A percentile compares a stretch with the other conserved stretches of the same genome.
Conservation (phyloP, 2,329 filamentous ascomycete genomes). For the Thelonectria rubi region DNA sequence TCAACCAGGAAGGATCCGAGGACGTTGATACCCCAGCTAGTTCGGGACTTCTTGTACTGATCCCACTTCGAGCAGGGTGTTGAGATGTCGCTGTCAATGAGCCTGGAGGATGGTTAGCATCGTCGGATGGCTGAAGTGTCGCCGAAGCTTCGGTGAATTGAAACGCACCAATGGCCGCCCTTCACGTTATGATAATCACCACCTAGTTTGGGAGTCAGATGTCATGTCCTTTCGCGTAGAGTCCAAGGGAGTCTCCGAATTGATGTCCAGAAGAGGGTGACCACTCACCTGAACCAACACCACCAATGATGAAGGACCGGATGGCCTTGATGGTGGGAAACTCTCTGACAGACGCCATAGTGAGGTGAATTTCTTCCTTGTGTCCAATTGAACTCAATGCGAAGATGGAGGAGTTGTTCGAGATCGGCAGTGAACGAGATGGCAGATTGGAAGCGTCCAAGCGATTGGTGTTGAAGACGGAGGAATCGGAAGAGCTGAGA, state of each 20-base stretch:
- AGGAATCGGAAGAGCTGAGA: constrained; percentile 7
- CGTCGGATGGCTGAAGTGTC: neutral
- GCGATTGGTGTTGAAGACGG: constrained; percentile 1
- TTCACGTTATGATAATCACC: constrained; percentile 95
- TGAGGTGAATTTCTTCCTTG: neutral
- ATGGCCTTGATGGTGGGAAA: constrained; percentile 82
- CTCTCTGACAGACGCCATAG: constrained; percentile 60
- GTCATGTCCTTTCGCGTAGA: neutral
- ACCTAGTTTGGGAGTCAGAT: constrained; percentile 52
- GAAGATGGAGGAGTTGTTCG: constrained; percentile 3
- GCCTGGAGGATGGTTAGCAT: constrained; percentile 63
- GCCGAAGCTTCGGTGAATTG: neutral
- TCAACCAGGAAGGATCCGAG: constrained; percentile 92
- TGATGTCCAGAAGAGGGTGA: neutral
- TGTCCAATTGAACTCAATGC: neutral
- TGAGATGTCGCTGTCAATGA: constrained; percentile 91
- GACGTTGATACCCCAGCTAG: constrained; percentile 95
- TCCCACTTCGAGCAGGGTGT: constrained; percentile 93
- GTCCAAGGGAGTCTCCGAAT: neutral
- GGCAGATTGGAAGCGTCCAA: neutral
- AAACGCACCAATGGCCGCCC: constrained; percentile 68
- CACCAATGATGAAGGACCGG: constrained; percentile 72
- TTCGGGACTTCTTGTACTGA: constrained; percentile 85
- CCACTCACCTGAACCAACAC: constrained; percentile 45
- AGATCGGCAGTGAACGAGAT: neutral